Evolutionary conservation across 1,284 basidiomycete species (phyloP).

Genomic region (Neotropicomus parvogracilis): DNA sequence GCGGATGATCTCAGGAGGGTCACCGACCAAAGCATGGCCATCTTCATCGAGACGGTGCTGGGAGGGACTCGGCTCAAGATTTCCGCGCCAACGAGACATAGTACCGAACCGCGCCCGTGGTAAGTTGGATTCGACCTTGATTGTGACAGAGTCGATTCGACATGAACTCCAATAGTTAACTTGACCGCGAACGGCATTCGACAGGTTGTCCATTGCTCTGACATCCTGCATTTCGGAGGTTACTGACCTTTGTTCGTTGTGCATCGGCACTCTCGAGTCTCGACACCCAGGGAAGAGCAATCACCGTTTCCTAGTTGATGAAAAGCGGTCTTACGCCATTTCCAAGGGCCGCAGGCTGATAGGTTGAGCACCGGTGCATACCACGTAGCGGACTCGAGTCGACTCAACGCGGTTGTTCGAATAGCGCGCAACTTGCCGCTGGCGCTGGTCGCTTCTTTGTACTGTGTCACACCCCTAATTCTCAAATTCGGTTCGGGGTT

Average conservation of each 20-base stretch:
- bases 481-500: too few relatives aligned
- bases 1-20: conserved; percentile 40
- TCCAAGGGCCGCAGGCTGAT: background rate
- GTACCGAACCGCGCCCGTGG: conserved; percentile 41
- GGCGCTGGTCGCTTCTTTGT: too few relatives aligned
- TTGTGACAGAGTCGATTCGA: conserved; percentile 34
- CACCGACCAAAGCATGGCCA: conserved; percentile 54
- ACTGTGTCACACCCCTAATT: too few relatives aligned
- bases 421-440: too few relatives aligned
- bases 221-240: conserved; percentile 57
- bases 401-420: too few relatives aligned
- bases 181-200: conserved; percentile 56
- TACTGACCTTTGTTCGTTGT: conserved; percentile 19
- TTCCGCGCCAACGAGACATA: background rate
- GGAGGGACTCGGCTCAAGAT: conserved; percentile 7
- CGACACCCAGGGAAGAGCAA: conserved; percentile 1
- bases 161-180: conserved; percentile 27
- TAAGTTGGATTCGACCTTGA: conserved; percentile 54
- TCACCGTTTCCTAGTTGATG: background rate
- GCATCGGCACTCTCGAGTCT: background rate
- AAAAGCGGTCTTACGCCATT: background rate
- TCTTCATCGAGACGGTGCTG: conserved; percentile 53
- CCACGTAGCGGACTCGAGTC: background rate
- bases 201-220: conserved; percentile 52
- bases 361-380: background rate